Conservation (phyloP, 1,284 basidiomycete genomes). For the Cryptococcus sp. region DNA sequence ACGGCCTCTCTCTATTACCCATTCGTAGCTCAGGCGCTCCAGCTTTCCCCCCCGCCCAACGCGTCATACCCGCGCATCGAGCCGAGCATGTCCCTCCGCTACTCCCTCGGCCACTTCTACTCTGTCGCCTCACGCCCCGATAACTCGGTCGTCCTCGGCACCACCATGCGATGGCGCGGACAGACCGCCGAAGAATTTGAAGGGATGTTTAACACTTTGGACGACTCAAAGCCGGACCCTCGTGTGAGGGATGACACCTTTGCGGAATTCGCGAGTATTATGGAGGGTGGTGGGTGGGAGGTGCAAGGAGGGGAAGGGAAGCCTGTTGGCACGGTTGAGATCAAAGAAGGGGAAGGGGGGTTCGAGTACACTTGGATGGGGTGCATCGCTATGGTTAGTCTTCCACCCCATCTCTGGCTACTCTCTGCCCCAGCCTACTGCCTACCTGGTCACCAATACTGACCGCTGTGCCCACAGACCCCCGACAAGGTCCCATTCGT, state of each 20-base stretch:
- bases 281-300: not conserved
- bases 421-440: no score
- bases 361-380: constrained; percentile 12
- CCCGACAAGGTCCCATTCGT: constrained; percentile 16
- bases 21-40: constrained; percentile 33
- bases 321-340: not conserved
- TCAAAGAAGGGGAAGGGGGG: not conserved
- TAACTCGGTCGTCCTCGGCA: constrained; percentile 30
- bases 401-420: not conserved
- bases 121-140: constrained; percentile 34
- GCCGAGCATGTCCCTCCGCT: constrained; percentile 35
- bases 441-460: no score
- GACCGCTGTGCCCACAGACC: not conserved
- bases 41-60: constrained; percentile 26
- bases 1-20: not conserved
- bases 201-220: not conserved
- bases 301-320: no score
- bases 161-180: not conserved
- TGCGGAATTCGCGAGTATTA: not conserved
- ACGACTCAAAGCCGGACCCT: not conserved
- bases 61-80: constrained; percentile 24
- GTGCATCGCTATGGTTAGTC: constrained; percentile 11
- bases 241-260: not conserved
- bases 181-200: not conserved
- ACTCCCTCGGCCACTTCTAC: constrained; percentile 32